Base-by-base conservation (phyloP, 2,329 filamentous ascomycete species). In the Hypoxylon sp. region DNA sequence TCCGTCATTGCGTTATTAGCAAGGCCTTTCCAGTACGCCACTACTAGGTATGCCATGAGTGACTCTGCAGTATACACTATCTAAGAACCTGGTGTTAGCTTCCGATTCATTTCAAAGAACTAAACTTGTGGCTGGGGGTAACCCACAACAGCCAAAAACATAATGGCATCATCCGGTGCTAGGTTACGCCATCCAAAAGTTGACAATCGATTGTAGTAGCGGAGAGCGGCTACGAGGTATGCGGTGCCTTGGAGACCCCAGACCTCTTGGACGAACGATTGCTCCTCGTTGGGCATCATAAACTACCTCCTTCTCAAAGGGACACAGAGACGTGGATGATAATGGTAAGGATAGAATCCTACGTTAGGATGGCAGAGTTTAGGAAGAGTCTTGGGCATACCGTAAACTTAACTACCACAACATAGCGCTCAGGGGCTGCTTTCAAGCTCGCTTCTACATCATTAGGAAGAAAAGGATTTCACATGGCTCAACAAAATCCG, bases 1-100 rank as follows among this genome's bases (percentile, higher is more conserved):
- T 73, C 67, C 2, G 72, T 71, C 71, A 76, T 76, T 5, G 58
- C 65, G 46, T 74, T 74, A 27, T 77, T 77, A 51, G 74, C 73
- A 5, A 76, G 49, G 1, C 74, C 74, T 7, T 73, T 68, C 75
- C 75, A 77, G 44, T 68, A 70, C 2, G 69, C 71, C 3, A 75
- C 73, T 6, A 75, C 70, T 10, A 72, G 59, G 51, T 77, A 75
- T 1, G 73, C 74, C 59, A 75, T 75, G 17, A 69, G 53, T 22
- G 75, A 76, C 54, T 76, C 75, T 6, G 72, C 71, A 6, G 74
- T 71, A 40, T 75, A 73, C 3, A 70, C 67, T 10, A 75, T 14
- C 74, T 76, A 25, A 27, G 3, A 0, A 27, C 2, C n/a, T 4
- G 0, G 10, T 25, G 46, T 68, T 14, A 68, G 59, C 25, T 7